Base-by-base conservation (phyloP, 345 rosid genomes). In the Durio zibethinus region DNA sequence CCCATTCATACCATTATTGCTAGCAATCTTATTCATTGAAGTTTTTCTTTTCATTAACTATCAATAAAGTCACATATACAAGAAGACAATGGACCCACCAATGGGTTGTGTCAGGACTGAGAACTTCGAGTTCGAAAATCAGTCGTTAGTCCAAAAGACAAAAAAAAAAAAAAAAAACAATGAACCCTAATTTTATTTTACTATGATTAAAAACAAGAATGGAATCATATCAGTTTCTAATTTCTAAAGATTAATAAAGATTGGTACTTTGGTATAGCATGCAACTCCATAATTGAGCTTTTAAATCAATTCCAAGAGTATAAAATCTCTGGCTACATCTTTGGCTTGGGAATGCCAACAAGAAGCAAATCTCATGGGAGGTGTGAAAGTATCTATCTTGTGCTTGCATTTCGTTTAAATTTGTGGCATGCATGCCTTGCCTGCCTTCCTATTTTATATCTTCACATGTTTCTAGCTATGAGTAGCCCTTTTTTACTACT, bases 261-360 rank as follows among this genome's bases (percentile, higher is more conserved):
- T 3, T 45, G 4, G 0, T 25, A 3, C 8, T 3, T 3, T 45
- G 4, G 0, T 25, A 3, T 15, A 67, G 36, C 31, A 70, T 47
- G 59, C 40, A 18, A 48, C 74, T 27, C 56, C 59, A 50, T 50
- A 27, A 71, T 71, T 71, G 40, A 29, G 38, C 73, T 43, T 43
- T 43, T 10, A 47, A 27, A 68, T 27, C 73, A 69, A 21, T 47
- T 69, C 12, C 73, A 15, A 7, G 40, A 48, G 43, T 60, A 50
- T 71, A 71, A 50, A 47, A 45, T 69, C 57, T 53, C 25, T 53
- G 56, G n/a, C 56, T 18, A 50, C 10, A 54, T 54, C 15, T 27
- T 43, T 15, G 73, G 56, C 5, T 67, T 67, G 7, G 57, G 57
- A 70, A 70, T 47, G 59, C 74, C 74, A 69, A 47, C 57, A 69